Base-by-base conservation (phyloP, 2,329 filamentous ascomycete genomes). In the Acephala macrosclerotiorum region DNA sequence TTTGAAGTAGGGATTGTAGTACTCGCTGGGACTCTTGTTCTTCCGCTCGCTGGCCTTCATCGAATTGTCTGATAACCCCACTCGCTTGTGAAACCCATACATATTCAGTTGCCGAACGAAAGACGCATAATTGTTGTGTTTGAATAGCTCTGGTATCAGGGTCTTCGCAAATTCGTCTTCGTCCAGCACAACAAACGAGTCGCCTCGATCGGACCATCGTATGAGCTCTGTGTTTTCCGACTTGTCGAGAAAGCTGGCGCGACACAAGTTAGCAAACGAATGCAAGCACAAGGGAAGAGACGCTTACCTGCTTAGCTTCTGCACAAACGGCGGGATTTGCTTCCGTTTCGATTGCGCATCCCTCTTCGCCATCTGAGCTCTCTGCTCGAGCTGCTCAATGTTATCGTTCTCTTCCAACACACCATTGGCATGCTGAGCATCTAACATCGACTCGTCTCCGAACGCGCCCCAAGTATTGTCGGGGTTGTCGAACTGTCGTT, bases 1-100 rank as follows among this genome's bases (percentile, higher is more conserved):
- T 73, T 94, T 92, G 80, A 99, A 99, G 80, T 94, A 99, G 11
- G 93, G 93, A 77, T 99, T 97, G 72, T 92, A 94, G 78, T 99
- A 99, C 83, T 98, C 96, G 84, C 94, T 98, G 0, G 96, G 96
- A 65, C 94, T 97, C 81, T 99, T 99, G 77, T 95, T 95, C 78
- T 97, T 97, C 68, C 94, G 90, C 80, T 98, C 96, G 76, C 94
- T 97, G 6, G 96, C 94, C 71, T 96, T 92, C 91, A 99, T 96
- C 0, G 94, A 97, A 76, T 97, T 97, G 79, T 99, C 96, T 3
- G 94, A 97, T 20, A 99, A 85, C 3, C 92, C 92, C 3, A 96
- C 92, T 49, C 92, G 91, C 74, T 88, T 88, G 73, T 88, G 86
- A 65, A 88, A 88, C 2, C 86, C 85, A 72, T 88, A 88, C 85